Evolutionary conservation across 1,284 basidiomycete genomes (phyloP).

Genomic region (Moesziomyces antarcticus): DNA sequence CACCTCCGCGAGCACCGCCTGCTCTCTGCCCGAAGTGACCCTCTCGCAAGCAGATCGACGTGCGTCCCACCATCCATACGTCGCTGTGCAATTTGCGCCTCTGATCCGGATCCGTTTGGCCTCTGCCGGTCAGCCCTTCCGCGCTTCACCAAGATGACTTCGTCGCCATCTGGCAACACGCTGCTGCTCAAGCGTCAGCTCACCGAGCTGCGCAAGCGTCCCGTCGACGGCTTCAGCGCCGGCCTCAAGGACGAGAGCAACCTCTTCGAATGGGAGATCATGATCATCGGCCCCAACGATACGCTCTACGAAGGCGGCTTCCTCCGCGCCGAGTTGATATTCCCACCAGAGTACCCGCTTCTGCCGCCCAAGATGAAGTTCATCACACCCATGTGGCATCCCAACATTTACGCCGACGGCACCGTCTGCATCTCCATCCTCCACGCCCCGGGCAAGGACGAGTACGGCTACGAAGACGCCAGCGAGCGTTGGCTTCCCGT

Average conservation of each 20-base stretch:
- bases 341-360: slow-evolving; percentile 77
- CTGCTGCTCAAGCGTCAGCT: slow-evolving; percentile 67
- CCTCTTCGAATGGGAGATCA: slow-evolving; percentile 67
- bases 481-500: slow-evolving; percentile 98
- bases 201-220: slow-evolving; percentile 64
- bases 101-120: no score
- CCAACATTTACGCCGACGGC: slow-evolving; percentile 89
- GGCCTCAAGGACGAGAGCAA: slow-evolving; percentile 68
- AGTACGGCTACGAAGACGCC: slow-evolving; percentile 97
- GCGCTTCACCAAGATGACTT: slow-evolving; percentile 46
- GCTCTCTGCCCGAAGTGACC: no score
- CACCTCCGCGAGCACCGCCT: no score
- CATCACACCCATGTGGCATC: slow-evolving; percentile 97
- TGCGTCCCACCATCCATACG: no score
- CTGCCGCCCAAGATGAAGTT: slow-evolving; percentile 96
- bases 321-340: slow-evolving; percentile 64
- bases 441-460: slow-evolving; percentile 96
- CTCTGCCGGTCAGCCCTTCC: not conserved
- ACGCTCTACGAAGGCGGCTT: slow-evolving; percentile 68
- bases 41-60: no score
- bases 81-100: no score
- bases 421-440: slow-evolving; percentile 95
- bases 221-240: slow-evolving; percentile 67
- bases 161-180: slow-evolving; percentile 61
- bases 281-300: slow-evolving; percentile 68